Conservation (phyloP, 2,329 filamentous ascomycete species). For the Alternaria tenuissima region DNA sequence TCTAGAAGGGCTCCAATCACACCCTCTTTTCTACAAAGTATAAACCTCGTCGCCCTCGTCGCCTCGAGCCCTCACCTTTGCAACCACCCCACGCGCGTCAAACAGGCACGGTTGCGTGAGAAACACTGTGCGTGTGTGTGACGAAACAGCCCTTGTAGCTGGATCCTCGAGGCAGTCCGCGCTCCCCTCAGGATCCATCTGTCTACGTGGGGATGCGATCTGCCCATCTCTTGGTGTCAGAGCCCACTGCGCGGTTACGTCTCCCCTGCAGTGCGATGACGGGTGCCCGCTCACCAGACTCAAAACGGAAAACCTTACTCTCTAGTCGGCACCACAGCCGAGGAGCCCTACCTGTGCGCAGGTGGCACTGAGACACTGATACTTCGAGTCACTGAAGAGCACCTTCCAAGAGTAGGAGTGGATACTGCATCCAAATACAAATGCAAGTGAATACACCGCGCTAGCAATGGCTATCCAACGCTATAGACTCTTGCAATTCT, state of each 20-base stretch:
- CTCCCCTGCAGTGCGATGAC: constrained; percentile 12
- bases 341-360: constrained; percentile 2
- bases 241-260: constrained; percentile 5
- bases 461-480: neutral
- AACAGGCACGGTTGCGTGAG: constrained; percentile 11
- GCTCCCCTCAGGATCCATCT: neutral
- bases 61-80: neutral
- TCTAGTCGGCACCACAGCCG: constrained; percentile 13
- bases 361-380: constrained; percentile 7
- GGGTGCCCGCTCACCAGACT: constrained; percentile 12
- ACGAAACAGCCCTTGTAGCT: constrained; percentile 3
- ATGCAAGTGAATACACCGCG: neutral
- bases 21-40: neutral
- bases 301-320: constrained; percentile 1
- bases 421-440: neutral
- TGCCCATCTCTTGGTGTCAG: constrained; percentile 4
- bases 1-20: neutral
- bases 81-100: constrained; percentile 1
- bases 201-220: neutral
- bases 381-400: neutral
- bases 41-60: neutral
- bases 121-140: constrained; percentile 11
- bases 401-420: neutral
- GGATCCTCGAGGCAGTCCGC: neutral
- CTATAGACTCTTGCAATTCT: constrained; percentile 3